Evolutionary conservation across 345 rosid species (phyloP).

Genomic region (Populus pruinosa): DNA sequence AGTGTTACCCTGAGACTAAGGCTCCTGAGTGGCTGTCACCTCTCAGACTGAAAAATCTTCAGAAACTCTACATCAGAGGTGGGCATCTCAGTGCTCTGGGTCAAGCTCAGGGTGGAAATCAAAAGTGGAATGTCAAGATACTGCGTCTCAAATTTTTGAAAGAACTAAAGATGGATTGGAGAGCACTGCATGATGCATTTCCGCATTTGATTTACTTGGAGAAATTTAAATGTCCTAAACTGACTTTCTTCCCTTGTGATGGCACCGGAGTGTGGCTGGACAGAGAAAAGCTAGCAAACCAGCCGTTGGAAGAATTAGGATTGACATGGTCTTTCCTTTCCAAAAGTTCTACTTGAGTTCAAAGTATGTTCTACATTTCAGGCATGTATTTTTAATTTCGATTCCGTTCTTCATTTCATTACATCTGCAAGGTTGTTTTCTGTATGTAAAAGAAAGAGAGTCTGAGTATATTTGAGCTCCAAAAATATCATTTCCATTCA

Average conservation of each 20-base stretch:
- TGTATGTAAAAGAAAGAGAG: background rate
- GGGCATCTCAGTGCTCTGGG: slow-evolving; percentile 23
- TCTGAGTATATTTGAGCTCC: background rate
- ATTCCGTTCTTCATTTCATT: background rate
- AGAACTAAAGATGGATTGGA: slow-evolving; percentile 27
- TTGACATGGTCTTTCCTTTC: slow-evolving; percentile 5
- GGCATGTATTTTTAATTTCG: background rate
- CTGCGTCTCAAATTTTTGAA: slow-evolving; percentile 32
- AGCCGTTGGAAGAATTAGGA: background rate
- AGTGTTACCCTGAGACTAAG: slow-evolving; percentile 17
- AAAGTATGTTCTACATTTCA: background rate
- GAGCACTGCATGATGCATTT: slow-evolving; percentile 12
- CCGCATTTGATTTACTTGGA: slow-evolving; percentile 36
- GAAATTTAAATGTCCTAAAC: slow-evolving; percentile 30
- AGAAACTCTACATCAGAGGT: slow-evolving; percentile 37
- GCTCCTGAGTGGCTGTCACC: slow-evolving; percentile 29
- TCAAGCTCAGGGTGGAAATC: background rate
- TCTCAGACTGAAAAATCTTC: background rate
- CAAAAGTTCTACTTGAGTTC: background rate
- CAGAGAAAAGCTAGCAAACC: background rate
- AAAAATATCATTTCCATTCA: background rate
- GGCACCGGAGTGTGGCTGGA: slow-evolving; percentile 33
- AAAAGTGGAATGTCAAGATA: slow-evolving; percentile 20
- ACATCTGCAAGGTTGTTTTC: background rate
- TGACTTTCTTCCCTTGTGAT: slow-evolving; percentile 38